Evolutionary conservation across 768 basidiomycete species (phyloP), one percentile per base, ranked within the genome.

Genomic region (Mrakia blollopis): DNA sequence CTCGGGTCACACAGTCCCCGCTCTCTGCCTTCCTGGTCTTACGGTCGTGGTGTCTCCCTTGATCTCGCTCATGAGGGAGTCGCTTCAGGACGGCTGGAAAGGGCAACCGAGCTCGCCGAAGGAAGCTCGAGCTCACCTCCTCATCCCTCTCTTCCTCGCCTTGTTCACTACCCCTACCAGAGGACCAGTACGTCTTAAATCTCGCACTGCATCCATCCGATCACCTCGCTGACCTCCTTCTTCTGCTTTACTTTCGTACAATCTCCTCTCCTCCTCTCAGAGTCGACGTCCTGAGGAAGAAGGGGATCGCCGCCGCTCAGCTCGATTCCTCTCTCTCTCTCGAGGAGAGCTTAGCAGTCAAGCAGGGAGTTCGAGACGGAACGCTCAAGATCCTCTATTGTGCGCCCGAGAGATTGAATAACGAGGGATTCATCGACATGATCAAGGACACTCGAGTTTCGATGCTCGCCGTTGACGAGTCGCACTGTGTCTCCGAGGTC

Each of bases 381-480:
- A 75, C 80, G n/a, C 82, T 87, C 79, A 87, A 87, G 81, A 83
- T 87, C 10, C 83, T 87, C 30, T 87, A 87, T 72, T 86, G 87
- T 3, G 87, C 87, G 0, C 87, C 87, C 0, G 87, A 87, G 78
- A 86, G 86, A 67, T 80, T 87, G 37, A 87, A 86, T 80, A 87
- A 87, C 78, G 87, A 87, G 79, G 79, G 82, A 0, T 85, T 87
- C 80, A 78, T 85, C 14, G 78, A 84, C n/a, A 82, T 88, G 84
- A 86, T 88, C 83, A 78, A 80, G 11, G 80, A 81, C 16, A 84
- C 86, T 47, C 84, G 83, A 57, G 85, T 88, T 14, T 84, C 86
- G 1, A 81, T 88, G 0, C 82, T 88, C 1, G 87, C 87, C 0
- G 85, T 88, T 0, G 87, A 88, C 71, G 87, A 87, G 79, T 85